Evolutionary conservation across 768 basidiomycete species (phyloP), one percentile per base, ranked within the genome.

Genomic region (Pisolithus microcarpus): DNA sequence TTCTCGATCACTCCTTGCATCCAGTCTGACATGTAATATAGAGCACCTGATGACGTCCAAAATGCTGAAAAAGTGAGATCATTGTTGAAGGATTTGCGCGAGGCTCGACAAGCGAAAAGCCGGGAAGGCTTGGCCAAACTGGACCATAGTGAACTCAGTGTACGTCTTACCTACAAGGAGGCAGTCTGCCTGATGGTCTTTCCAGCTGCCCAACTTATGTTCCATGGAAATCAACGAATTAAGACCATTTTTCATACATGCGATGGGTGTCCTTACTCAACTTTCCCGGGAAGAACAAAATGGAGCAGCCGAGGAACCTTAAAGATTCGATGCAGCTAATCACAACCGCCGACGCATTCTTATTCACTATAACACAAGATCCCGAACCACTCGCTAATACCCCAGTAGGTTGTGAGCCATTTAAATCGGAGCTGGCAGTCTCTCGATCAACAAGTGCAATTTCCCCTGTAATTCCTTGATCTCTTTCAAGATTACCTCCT

Each of bases 211-310:
- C 4, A 88, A 92, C 56, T 71, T 95, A 18, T 87, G 82, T 53
- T 81, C 89, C 1, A 85, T 94, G 84, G 92, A 96, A 66, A 88
- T 96, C 69, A 91, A 92, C 70, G 93, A 95, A 64, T 87, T 95
- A 58, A 78, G 91, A 36, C 90, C 92, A 2, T 89, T 90, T 72
- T 93, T 94, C 60, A 73, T 86, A 31, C 82, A 82, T 56, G 80
- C 90, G 1, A 92, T 93, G 89, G 75, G 77, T 51, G 67, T 87
- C 40, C 69, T 91, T 40, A 80, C 75, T 0, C 80, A 85, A 53
- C 72, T 91, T 9, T 67, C 60, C 13, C 55, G 65, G 42, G 60
- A 59, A n/a, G 46, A 54, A 9, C 56, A 56, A 7, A 18, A 49
- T 21, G 8, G 38, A 5, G 28, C 4, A n/a, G 7, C 40, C 4